Conservation (phyloP, 2,329 filamentous ascomycete genomes). For the Tolypocladium sp. region DNA sequence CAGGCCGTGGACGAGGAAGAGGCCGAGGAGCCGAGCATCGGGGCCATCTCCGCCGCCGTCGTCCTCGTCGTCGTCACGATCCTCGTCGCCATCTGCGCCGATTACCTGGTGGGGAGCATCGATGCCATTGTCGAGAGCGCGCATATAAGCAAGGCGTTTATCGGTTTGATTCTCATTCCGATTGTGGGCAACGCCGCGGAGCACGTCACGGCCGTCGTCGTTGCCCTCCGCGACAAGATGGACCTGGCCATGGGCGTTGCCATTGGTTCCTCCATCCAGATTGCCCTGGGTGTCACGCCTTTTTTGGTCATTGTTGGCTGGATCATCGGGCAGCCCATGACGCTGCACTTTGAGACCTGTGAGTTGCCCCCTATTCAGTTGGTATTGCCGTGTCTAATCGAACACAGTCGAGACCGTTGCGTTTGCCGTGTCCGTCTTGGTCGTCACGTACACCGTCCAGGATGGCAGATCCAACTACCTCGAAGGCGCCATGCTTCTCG, state of each 20-base stretch:
- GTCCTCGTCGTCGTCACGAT: constrained; percentile 63
- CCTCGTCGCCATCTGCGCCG: constrained; percentile 63
- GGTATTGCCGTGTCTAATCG: background rate
- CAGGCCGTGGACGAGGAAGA: constrained; percentile 30
- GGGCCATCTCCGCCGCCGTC: constrained; percentile 52
- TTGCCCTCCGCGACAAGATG: constrained; percentile 71
- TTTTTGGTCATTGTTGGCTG: constrained; percentile 74
- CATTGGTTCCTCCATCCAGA: constrained; percentile 75
- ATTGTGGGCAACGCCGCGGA: constrained; percentile 76
- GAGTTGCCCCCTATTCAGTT: constrained; percentile 9
- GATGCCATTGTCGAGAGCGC: constrained; percentile 60
- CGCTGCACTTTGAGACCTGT: constrained; percentile 65
- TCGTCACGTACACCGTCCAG: constrained; percentile 68
- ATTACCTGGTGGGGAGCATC: constrained; percentile 70
- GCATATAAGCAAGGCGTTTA: constrained; percentile 71
- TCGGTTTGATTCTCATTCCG: constrained; percentile 69
- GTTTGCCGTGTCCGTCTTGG: constrained; percentile 66
- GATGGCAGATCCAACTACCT: constrained; percentile 81
- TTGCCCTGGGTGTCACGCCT: constrained; percentile 72
- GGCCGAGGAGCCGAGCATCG: constrained; percentile 43
- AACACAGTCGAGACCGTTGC: constrained; percentile 60
- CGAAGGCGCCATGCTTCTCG: constrained; percentile 60
- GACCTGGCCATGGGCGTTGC: constrained; percentile 68
- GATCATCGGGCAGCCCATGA: constrained; percentile 66
- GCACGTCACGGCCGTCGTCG: constrained; percentile 73